Base-by-base conservation (phyloP, 495 filamentous ascomycete species). In the Penicillium pulvis region DNA sequence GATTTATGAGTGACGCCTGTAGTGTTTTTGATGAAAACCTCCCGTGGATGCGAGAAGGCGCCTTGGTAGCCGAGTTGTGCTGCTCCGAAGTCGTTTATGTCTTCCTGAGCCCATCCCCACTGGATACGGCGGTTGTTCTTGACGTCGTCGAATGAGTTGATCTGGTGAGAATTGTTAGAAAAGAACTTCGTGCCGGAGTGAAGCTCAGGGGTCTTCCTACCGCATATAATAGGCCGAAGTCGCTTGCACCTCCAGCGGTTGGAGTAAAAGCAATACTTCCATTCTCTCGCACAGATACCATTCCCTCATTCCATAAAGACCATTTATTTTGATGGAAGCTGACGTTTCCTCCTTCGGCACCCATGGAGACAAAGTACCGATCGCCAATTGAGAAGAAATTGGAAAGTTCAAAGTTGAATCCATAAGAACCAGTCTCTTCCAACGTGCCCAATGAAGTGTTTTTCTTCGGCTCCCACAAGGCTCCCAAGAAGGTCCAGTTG, bases 121-220 rank as follows among this genome's bases (percentile, higher is more conserved):
- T 63, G 61, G 24, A 63, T 59, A 8, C 56, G 56, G 19, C 61
- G 61, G 48, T 63, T 59, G 35, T 63, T 63, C 31, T 63, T 63
- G 45, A 43, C 52, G n/a, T 63, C 60, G 41, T 59, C 58, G 52
- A 63, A 59, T 1, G 57, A 55, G 31, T 52, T 31, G 36, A 59
- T 59, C 57, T 59, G 39, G 11, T 30, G 2, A 9, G 3, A 3
- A 14, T 9, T 35, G 26, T 55, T 46, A 55, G 53, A 4, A 7
- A n/a, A 36, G 3, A 24, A 17, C 1, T 20, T 6, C 16, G 4
- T 12, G 10, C 7, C 17, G 31, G 11, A 17, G 17, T 19, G 19
- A n/a, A 9, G 16, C 4, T 16, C 3, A 26, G 5, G 14, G 3
- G 12, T 19, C 20, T 45, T 23, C 56, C 56, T 57, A 63, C 61